phyloP scores from a whole-genome alignment of 2,329 filamentous ascomycete genomes.

The Drechslerella coelobrocha region DNA sequence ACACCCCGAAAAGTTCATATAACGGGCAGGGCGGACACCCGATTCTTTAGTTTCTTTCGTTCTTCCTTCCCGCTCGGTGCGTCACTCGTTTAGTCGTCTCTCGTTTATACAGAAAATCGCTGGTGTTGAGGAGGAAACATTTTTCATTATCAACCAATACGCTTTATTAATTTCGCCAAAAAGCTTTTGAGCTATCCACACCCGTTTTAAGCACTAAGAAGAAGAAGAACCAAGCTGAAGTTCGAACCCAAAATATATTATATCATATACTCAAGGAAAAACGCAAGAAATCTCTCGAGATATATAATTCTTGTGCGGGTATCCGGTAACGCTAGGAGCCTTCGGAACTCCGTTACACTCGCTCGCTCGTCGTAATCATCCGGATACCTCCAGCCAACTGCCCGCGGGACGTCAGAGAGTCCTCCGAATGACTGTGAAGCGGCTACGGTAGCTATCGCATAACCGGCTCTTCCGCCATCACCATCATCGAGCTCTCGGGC shows the following conservation, averaged over 20 bases:
- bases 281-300: neutral
- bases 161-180: slow-evolving; percentile 28
- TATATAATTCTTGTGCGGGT: slow-evolving; percentile 22
- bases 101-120: slow-evolving; percentile 45
- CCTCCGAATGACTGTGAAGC: slow-evolving; percentile 41
- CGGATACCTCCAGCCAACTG: slow-evolving; percentile 44
- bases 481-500: slow-evolving; percentile 37
- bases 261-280: neutral
- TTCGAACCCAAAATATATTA: slow-evolving; percentile 3
- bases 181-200: slow-evolving; percentile 47
- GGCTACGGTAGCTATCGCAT: slow-evolving; percentile 40
- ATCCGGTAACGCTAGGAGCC: slow-evolving; percentile 50
- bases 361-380: slow-evolving; percentile 45
- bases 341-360: slow-evolving; percentile 47
- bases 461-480: slow-evolving; percentile 43
- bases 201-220: slow-evolving; percentile 35
- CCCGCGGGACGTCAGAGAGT: slow-evolving; percentile 28
- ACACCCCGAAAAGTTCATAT: slow-evolving; percentile 49
- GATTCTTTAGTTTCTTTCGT: slow-evolving; percentile 36
- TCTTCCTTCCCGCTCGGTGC: slow-evolving; percentile 46
- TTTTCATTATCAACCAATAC: slow-evolving; percentile 28
- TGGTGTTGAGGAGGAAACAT: slow-evolving; percentile 49
- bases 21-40: slow-evolving; percentile 40
- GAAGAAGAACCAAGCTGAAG: slow-evolving; percentile 18
- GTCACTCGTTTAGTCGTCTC: slow-evolving; percentile 50